Conservation (phyloP, 768 basidiomycete genomes). For the Coprinopsis strossmayeri region DNA sequence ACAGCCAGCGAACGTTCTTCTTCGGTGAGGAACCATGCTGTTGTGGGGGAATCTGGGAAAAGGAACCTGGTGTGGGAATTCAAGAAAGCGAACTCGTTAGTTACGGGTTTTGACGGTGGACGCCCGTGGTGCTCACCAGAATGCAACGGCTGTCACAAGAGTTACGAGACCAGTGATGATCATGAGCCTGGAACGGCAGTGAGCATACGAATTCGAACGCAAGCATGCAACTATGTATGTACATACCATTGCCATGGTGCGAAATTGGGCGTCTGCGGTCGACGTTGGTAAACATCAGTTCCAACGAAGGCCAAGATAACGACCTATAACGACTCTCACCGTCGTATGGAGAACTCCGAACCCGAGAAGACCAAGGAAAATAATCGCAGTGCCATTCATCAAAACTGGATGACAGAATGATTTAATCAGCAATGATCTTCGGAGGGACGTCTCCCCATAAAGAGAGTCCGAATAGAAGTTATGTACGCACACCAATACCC, state of each 20-base stretch:
- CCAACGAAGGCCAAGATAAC: neutral
- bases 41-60: constrained; percentile 73
- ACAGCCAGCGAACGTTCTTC: constrained; percentile 61
- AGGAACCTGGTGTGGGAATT: constrained; percentile 36
- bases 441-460: neutral
- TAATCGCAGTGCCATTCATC: constrained; percentile 72
- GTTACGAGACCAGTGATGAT: constrained; percentile 61
- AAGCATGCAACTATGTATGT: neutral
- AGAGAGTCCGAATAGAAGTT: neutral
- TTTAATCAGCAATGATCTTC: too few relatives aligned
- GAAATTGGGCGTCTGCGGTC: constrained; percentile 46
- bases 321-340: constrained; percentile 22
- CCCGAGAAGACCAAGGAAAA: constrained; percentile 63
- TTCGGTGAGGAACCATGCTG: constrained; percentile 65
- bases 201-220: neutral
- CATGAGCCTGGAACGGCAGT: constrained; percentile 45
- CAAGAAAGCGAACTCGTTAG: neutral
- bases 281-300: constrained; percentile 17
- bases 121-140: constrained; percentile 37
- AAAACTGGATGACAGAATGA: too few relatives aligned
- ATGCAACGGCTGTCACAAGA: constrained; percentile 40
- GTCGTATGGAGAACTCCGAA: constrained; percentile 62
- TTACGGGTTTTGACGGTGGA: neutral
- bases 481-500: constrained; percentile 73
- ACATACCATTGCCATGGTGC: constrained; percentile 68